Percentiles rank a stretch among this genome's conserved stretches.
phyloP scores from a whole-genome alignment of 2,329 filamentous ascomycete species.

The Rhexocercosporidium sp. region DNA sequence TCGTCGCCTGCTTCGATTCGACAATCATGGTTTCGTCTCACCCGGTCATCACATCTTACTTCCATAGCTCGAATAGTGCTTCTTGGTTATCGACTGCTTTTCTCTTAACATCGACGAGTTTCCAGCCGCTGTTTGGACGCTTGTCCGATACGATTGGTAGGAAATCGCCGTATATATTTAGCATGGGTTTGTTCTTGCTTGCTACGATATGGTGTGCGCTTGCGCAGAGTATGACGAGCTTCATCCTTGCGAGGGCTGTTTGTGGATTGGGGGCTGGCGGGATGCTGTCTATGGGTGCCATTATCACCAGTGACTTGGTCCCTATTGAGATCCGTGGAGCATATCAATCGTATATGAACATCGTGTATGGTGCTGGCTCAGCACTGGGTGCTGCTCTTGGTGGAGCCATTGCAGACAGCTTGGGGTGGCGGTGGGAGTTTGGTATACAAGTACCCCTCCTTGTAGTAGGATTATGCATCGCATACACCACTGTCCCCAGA shows the following conservation, averaged over 20 bases:
- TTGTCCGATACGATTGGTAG: slow-evolving; percentile 76
- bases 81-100: slow-evolving; percentile 85
- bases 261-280: slow-evolving; percentile 78
- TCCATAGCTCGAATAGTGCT: slow-evolving; percentile 76
- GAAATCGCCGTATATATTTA: slow-evolving; percentile 67
- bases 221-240: slow-evolving; percentile 69
- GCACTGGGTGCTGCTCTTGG: slow-evolving; percentile 71
- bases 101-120: slow-evolving; percentile 75
- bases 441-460: slow-evolving; percentile 59
- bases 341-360: slow-evolving; percentile 75
- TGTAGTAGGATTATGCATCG: slow-evolving; percentile 53
- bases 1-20: slow-evolving; percentile 71
- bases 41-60: slow-evolving; percentile 82
- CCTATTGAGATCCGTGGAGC: slow-evolving; percentile 68
- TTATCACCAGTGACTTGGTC: slow-evolving; percentile 76
- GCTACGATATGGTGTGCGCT: slow-evolving; percentile 74
- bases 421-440: slow-evolving; percentile 79
- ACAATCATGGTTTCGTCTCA: slow-evolving; percentile 84
- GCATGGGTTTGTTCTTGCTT: slow-evolving; percentile 64
- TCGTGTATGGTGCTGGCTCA: slow-evolving; percentile 64
- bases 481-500: slow-evolving; percentile 53
- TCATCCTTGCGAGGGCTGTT: slow-evolving; percentile 72
- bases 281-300: slow-evolving; percentile 69
- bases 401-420: slow-evolving; percentile 69
- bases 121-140: slow-evolving; percentile 76